These are phyloP conservation scores for Pholiota conissans DNA, from an alignment of 768 basidiomycete species.

Conservation along the genomic window DNA sequence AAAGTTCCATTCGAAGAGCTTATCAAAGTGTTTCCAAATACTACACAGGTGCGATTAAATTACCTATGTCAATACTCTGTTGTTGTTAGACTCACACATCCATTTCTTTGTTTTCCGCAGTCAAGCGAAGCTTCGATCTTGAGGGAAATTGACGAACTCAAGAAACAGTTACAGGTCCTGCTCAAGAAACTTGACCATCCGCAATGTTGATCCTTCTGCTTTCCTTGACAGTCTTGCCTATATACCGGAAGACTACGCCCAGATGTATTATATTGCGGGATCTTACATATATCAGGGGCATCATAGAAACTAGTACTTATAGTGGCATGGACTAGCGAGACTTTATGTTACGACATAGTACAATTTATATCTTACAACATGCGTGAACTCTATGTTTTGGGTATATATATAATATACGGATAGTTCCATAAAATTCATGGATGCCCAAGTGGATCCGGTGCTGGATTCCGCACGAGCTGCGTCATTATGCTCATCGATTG, in stretches of 20 bases:
- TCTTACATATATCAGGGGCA: too few species aligned
- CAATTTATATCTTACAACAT: background rate
- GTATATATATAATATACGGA: background rate
- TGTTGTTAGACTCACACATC: background rate
- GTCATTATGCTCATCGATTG: slow-evolving; percentile 76
- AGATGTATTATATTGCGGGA: background rate
- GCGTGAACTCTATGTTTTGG: background rate
- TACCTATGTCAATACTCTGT: background rate
- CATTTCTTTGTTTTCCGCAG: slow-evolving; percentile 33
- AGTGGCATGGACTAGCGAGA: too few species aligned
- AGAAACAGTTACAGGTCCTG: slow-evolving; percentile 40
- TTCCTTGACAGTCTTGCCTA: too few species aligned
- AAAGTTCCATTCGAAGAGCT: slow-evolving; percentile 71
- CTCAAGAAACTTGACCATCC: slow-evolving; percentile 35
- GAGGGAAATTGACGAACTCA: slow-evolving; percentile 60
- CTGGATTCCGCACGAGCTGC: slow-evolving; percentile 45
- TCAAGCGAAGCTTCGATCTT: slow-evolving; percentile 70
- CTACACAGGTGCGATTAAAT: slow-evolving; percentile 52
- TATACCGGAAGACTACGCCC: too few species aligned
- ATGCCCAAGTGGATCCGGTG: slow-evolving; percentile 15
- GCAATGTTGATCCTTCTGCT: slow-evolving; percentile 12
- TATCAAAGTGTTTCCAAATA: slow-evolving; percentile 72
- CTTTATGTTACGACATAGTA: background rate
- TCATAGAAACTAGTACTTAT: too few species aligned
- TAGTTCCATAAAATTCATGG: background rate